A percentile compares a stretch with the other conserved stretches of the same genome.
phyloP scores from a whole-genome alignment of 1,284 basidiomycete genomes.

The Fomitopsis schrenkii region DNA sequence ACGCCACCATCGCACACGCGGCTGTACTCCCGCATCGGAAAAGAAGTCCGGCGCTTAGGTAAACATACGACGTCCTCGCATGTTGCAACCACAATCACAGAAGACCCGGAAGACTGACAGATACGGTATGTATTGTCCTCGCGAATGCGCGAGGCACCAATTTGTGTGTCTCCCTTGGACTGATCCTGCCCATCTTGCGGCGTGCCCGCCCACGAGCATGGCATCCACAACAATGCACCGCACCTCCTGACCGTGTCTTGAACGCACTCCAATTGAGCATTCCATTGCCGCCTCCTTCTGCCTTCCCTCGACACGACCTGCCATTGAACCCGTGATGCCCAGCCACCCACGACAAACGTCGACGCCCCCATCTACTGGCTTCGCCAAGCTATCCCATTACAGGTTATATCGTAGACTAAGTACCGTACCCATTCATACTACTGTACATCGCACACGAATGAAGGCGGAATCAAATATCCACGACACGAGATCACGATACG shows the following conservation, averaged over 20 bases:
- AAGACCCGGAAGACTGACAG: conserved; percentile 8
- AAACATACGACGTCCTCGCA: conserved; percentile 25
- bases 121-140: conserved; percentile 2
- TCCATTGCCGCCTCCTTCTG: neutral
- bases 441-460: neutral
- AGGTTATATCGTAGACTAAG: neutral
- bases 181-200: neutral
- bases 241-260: neutral
- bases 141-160: conserved; percentile 4
- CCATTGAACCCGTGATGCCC: conserved; percentile 1
- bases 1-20: neutral
- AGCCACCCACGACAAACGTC: neutral
- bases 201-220: neutral
- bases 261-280: neutral
- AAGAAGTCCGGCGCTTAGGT: conserved; percentile 22
- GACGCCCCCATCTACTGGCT: neutral
- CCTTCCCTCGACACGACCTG: neutral
- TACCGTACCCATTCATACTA: neutral
- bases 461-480: conserved; percentile 5
- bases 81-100: conserved; percentile 16
- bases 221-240: neutral
- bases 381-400: conserved; percentile 4
- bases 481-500: neutral
- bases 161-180: neutral
- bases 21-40: neutral